Percentiles rank a stretch among this genome's conserved stretches.
Conservation (phyloP, 306 rosid species). For the Arachis hypogaea region DNA sequence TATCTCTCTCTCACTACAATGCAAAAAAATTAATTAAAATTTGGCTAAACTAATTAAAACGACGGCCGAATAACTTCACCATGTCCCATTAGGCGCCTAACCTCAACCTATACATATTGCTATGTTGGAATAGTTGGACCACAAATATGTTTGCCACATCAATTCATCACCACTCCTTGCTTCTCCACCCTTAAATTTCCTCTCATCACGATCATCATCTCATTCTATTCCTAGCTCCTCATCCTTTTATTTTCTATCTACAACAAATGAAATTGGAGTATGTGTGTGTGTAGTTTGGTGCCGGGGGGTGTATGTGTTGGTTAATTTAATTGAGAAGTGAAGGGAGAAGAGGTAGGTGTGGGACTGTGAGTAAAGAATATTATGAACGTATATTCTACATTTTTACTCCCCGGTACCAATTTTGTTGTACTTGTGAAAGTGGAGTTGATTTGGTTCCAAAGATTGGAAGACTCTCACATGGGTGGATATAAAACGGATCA, state of each 20-base stretch:
- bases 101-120: not conserved
- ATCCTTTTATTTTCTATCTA: not conserved
- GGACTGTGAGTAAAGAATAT: slow-evolving; percentile 27
- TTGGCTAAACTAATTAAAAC: slow-evolving; percentile 23
- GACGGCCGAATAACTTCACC: slow-evolving; percentile 31
- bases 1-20: slow-evolving; percentile 7
- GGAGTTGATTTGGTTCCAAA: slow-evolving; percentile 41
- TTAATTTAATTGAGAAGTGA: not conserved
- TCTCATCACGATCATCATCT: not conserved
- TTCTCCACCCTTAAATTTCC: not conserved
- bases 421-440: slow-evolving; percentile 53
- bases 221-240: not conserved
- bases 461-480: slow-evolving; percentile 51
- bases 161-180: not conserved
- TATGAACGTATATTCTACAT: not conserved
- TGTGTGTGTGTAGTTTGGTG: not conserved
- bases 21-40: not conserved
- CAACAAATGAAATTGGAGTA: not conserved
- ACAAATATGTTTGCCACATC: not conserved
- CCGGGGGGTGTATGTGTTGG: not conserved
- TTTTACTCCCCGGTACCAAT: slow-evolving; percentile 32
- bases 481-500: slow-evolving; percentile 21
- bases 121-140: slow-evolving; percentile 27
- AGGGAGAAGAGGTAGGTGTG: slow-evolving; percentile 8
- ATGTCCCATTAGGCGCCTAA: slow-evolving; percentile 19